Conservation (phyloP, 768 basidiomycete genomes). For the Clitopilus passeckerianus region DNA sequence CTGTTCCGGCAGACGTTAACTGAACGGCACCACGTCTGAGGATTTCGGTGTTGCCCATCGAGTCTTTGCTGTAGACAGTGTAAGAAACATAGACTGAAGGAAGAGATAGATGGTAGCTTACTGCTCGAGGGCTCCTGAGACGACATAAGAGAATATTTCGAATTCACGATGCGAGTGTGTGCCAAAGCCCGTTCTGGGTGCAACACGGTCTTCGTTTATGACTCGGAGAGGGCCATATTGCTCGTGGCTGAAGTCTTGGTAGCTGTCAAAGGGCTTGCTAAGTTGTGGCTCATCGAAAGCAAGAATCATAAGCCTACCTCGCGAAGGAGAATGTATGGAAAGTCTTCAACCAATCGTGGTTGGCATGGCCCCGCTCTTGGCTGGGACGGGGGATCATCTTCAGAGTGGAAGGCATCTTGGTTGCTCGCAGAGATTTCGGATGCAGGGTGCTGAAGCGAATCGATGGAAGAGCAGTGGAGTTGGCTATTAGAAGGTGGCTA, state of each 20-base stretch:
- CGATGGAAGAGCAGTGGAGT: too few relatives aligned
- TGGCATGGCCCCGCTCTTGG: constrained; percentile 64
- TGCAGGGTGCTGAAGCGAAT: constrained; percentile 1
- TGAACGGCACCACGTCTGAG: constrained; percentile 88
- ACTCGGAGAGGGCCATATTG: constrained; percentile 76
- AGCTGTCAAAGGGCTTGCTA: constrained; percentile 29
- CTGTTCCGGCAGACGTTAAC: constrained; percentile 88
- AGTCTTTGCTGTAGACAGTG: constrained; percentile 65
- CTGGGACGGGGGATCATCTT: constrained; percentile 51
- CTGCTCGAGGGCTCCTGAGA: constrained; percentile 79
- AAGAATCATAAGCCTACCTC: constrained; percentile 32
- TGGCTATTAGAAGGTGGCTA: too few relatives aligned
- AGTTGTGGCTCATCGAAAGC: background rate
- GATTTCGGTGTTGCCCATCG: constrained; percentile 87
- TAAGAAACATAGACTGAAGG: background rate
- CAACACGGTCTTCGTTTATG: constrained; percentile 89
- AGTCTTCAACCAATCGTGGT: constrained; percentile 86
- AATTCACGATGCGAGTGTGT: constrained; percentile 80
- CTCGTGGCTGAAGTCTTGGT: constrained; percentile 52
- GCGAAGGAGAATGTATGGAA: constrained; percentile 84
- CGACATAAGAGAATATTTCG: constrained; percentile 90
- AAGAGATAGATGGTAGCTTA: constrained; percentile 25
- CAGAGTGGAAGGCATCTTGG: constrained; percentile 19
- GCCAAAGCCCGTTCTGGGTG: constrained; percentile 73
- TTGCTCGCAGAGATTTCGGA: constrained; percentile 2